Evolutionary conservation across 2,329 filamentous ascomycete species (phyloP).

Genomic region (Botryotinia globosa): DNA sequence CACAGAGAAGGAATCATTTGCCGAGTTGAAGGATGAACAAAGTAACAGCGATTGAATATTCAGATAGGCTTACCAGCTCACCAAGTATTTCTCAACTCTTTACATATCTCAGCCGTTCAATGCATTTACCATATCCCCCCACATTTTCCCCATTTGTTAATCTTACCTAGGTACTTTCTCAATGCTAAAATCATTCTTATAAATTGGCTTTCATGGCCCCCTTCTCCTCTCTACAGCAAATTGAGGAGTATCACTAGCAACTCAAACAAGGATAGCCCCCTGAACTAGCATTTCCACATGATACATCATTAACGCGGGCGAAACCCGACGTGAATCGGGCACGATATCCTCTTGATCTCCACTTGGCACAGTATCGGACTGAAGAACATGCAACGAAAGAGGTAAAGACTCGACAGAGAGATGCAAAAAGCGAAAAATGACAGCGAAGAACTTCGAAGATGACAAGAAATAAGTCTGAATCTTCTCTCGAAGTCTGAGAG

Average conservation of each 20-base stretch:
- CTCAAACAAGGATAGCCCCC: fast-evolving
- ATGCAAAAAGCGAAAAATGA: no score
- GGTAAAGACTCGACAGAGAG: background rate
- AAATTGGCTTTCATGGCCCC: background rate
- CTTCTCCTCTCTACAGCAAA: background rate
- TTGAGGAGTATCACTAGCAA: fast-evolving
- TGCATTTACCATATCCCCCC: background rate
- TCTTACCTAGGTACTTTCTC: background rate
- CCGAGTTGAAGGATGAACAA: fast-evolving
- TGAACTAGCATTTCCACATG: background rate
- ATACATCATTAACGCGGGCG: background rate
- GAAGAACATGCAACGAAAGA: background rate
- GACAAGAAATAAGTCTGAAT: no score
- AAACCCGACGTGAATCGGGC: background rate
- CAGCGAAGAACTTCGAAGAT: no score
- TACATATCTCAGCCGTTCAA: background rate
- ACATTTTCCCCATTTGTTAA: background rate
- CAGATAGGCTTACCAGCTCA: background rate
- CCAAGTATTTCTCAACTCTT: background rate
- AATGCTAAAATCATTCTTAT: background rate
- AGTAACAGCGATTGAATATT: background rate
- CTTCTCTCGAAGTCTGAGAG: no score
- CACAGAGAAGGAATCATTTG: background rate
- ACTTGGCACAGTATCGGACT: background rate
- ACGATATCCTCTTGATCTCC: background rate